Evolutionary conservation across 495 filamentous ascomycete species (phyloP).

Genomic region (Acidiella bohemica): DNA sequence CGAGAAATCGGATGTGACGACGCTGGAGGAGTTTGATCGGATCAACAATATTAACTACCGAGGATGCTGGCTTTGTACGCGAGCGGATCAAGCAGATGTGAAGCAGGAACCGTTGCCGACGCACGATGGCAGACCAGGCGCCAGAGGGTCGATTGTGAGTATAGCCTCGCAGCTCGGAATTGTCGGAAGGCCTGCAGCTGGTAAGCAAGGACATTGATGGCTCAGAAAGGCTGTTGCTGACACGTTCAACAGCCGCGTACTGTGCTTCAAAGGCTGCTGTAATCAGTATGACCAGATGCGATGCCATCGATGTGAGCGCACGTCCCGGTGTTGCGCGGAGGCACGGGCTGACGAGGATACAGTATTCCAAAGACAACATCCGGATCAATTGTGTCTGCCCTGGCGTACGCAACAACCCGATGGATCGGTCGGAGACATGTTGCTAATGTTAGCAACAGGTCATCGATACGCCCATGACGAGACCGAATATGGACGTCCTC

Average conservation of each 20-base stretch:
- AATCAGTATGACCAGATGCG: conserved; percentile 29
- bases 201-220: conserved; percentile 21
- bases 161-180: conserved; percentile 43
- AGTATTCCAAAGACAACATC: conserved; percentile 35
- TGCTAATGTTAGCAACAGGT: background rate
- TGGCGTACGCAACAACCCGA: conserved; percentile 28
- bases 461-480: conserved; percentile 35
- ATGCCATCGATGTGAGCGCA: conserved; percentile 35
- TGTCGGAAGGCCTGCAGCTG: conserved; percentile 34
- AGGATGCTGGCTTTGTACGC: conserved; percentile 38
- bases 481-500: conserved; percentile 27
- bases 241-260: conserved; percentile 18
- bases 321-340: background rate
- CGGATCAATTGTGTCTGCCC: conserved; percentile 43
- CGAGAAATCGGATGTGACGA: conserved; percentile 29
- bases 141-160: conserved; percentile 35
- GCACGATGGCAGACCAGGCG: conserved; percentile 17
- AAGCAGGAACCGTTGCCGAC: conserved; percentile 34
- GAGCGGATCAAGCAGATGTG: conserved; percentile 37
- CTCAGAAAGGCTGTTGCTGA: background rate
- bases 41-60: conserved; percentile 41
- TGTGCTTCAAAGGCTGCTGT: conserved; percentile 27
- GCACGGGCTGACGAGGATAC: background rate
- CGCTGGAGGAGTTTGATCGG: conserved; percentile 33
- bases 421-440: background rate